Evolutionary conservation across 495 filamentous ascomycete species (phyloP), one percentile per base, ranked within the genome.

Genomic region (Friedmanniomyces simplex): DNA sequence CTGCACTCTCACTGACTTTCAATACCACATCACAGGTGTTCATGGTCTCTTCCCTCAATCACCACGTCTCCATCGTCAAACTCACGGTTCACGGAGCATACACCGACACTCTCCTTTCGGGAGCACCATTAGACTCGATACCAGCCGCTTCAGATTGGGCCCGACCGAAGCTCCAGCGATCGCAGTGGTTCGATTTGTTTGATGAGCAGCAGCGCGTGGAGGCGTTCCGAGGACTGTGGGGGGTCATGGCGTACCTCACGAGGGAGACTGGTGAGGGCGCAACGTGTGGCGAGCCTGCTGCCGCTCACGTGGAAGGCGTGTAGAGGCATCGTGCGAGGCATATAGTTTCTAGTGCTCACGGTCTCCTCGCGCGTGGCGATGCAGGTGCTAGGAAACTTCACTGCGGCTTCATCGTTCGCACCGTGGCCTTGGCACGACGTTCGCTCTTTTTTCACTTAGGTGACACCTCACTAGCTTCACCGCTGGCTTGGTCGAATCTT

Each of bases 181-280:
- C 82, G 39, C 73, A 69, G 53, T 96, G 90, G 90, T 89, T 79
- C 64, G 85, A 96, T 65, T 68, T 96, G 20, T 82, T 93, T 54
- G 65, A 81, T 55, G 67, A 69, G 2, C 76, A 83, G 32, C 84
- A 95, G 22, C 74, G 90, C 18, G 64, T 86, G 14, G 80, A 85
- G 63, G 83, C 83, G 2, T 82, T 91, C 75, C 67, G 82, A 55
- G 75, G 83, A 0, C 67, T 94, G 3, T 95, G 89, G 89, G 79
- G 77, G 10, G 71, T 91, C 49, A 85, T 94, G 77, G 76, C 75
- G 24, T 90, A 78, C 68, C 68, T 60, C 8, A 58, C 49, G 14
- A 28, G 56, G 12, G 36, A 48, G 5, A 54, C 34, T 25, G 46
- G 16, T 10, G 39, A 2, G 5, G 14, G 39, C 5, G 39, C 14